Conservation (phyloP, 805 yeast species). For the Yarrowia porcina region DNA sequence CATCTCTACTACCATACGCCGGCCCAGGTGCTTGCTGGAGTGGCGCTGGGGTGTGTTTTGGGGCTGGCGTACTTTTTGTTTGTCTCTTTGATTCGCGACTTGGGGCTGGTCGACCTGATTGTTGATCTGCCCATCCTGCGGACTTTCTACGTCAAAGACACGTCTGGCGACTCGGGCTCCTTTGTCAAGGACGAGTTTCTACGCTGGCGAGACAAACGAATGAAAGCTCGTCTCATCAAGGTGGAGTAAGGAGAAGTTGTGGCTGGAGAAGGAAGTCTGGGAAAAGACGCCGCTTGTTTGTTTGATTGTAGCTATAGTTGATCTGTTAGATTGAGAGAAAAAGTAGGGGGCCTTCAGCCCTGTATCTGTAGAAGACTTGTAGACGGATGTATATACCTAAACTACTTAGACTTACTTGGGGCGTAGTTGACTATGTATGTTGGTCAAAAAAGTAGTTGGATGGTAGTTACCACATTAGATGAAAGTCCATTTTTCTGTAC, state of each 20-base stretch:
- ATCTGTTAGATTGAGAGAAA: background rate
- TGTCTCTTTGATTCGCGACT: slow-evolving; percentile 55
- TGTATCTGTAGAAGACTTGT: too few relatives aligned
- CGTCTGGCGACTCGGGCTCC: slow-evolving; percentile 36
- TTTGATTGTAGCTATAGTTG: slow-evolving; percentile 22
- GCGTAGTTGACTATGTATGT: too few relatives aligned
- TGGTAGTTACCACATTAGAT: too few relatives aligned
- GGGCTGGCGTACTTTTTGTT: slow-evolving; percentile 58
- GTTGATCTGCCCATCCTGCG: slow-evolving; percentile 56
- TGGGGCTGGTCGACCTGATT: slow-evolving; percentile 66
- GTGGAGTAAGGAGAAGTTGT: background rate
- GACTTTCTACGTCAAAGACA: slow-evolving; percentile 41
- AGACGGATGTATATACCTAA: too few relatives aligned
- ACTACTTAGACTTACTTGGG: too few relatives aligned
- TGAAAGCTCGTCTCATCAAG: slow-evolving; percentile 15
- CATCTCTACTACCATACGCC: slow-evolving; percentile 73
- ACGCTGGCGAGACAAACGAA: slow-evolving; percentile 35
- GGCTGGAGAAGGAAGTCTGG: background rate
- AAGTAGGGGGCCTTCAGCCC: too few relatives aligned
- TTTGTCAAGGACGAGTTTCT: slow-evolving; percentile 37
- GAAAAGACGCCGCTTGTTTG: slow-evolving; percentile 2
- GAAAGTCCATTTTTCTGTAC: too few relatives aligned
- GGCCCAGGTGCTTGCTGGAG: slow-evolving; percentile 73
- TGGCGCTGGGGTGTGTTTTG: slow-evolving; percentile 54
- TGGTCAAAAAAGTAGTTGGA: too few relatives aligned